phyloP scores from a whole-genome alignment of 345 rosid genomes.

The Erodium maritimum region DNA sequence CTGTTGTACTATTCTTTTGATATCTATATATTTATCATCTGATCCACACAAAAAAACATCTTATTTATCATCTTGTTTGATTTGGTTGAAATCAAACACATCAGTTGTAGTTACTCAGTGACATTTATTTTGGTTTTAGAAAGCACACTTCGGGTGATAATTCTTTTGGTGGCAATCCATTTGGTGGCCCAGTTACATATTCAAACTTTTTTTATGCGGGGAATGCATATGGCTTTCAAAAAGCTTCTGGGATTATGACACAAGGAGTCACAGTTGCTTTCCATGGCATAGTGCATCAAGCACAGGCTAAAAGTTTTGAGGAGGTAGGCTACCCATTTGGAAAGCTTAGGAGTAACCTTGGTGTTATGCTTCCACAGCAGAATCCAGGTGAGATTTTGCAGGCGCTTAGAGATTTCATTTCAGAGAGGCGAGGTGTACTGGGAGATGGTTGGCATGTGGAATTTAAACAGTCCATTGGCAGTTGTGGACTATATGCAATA shows the following conservation, averaged over 20 bases:
- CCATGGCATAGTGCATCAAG: slow-evolving; percentile 30
- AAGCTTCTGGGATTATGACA: slow-evolving; percentile 31
- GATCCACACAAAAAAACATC: no score
- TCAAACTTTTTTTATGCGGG: slow-evolving; percentile 29
- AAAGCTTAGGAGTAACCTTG: slow-evolving; percentile 28
- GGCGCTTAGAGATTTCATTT: slow-evolving; percentile 61
- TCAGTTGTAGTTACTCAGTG: slow-evolving; percentile 21
- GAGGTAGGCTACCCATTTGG: slow-evolving; percentile 43
- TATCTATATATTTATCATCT: no score
- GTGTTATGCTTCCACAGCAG: slow-evolving; percentile 39
- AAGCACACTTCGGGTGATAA: slow-evolving; percentile 38
- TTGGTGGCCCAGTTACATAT: slow-evolving; percentile 35
- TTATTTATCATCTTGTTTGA: not conserved
- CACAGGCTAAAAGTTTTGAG: slow-evolving; percentile 25
- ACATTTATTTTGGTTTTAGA: slow-evolving; percentile 40
- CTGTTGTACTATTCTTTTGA: no score
- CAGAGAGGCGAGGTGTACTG: slow-evolving; percentile 70
- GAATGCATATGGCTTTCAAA: slow-evolving; percentile 36
- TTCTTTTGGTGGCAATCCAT: slow-evolving; percentile 43
- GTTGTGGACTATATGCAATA: slow-evolving; percentile 42
- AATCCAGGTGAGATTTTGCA: slow-evolving; percentile 62
- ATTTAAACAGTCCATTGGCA: slow-evolving; percentile 36
- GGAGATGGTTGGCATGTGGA: slow-evolving; percentile 87
- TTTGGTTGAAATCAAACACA: slow-evolving; percentile 9
- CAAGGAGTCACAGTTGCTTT: slow-evolving; percentile 26